Evolutionary conservation across 192 early-diverging fungal species (phyloP).

Genomic region (Spizellomyces sp.): DNA sequence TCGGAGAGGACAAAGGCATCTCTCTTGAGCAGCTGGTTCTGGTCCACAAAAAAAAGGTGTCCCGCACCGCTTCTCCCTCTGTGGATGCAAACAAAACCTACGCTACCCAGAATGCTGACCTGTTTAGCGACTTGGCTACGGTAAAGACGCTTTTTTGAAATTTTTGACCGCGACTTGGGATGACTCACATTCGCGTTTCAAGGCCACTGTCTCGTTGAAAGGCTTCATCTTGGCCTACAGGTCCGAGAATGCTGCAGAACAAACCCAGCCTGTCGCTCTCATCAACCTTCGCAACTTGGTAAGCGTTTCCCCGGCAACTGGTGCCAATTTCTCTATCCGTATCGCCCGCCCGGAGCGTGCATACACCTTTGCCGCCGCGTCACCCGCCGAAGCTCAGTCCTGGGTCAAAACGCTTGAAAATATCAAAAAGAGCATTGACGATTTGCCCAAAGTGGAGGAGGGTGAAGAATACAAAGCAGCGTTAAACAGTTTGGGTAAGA

Average conservation of each 20-base stretch:
- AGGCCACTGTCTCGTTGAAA: constrained; percentile 1
- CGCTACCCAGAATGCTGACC: neutral
- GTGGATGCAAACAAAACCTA: neutral
- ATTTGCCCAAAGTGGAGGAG: neutral
- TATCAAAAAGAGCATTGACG: neutral
- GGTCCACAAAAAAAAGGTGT: neutral
- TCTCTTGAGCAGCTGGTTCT: neutral
- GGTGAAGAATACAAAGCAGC: neutral
- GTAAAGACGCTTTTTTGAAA: neutral
- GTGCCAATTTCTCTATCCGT: neutral
- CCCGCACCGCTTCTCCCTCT: neutral
- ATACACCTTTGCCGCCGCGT: neutral
- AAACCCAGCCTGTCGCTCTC: neutral
- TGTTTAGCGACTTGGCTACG: neutral
- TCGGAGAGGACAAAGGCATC: neutral
- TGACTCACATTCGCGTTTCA: neutral
- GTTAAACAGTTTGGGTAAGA: neutral
- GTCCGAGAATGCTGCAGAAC: neutral
- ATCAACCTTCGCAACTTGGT: neutral
- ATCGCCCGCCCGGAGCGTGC: neutral
- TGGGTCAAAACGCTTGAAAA: neutral
- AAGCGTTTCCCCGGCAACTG: neutral
- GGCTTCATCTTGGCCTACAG: neutral
- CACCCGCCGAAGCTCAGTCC: neutral
- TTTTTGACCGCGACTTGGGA: neutral